phyloP scores from a whole-genome alignment of 805 yeast species.

The Ogataea paraovalis region DNA sequence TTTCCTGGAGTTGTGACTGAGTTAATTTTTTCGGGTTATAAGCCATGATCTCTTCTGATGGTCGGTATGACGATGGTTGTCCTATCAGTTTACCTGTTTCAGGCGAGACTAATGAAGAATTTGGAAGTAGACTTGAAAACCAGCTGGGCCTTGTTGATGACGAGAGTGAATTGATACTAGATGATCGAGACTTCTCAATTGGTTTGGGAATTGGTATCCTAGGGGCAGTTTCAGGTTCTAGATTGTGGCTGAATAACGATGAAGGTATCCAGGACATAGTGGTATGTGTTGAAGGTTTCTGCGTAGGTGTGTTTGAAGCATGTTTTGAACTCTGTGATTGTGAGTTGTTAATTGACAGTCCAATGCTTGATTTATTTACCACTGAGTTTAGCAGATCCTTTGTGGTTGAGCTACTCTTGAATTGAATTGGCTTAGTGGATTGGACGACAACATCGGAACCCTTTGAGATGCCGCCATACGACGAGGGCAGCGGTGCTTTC shows the following conservation, averaged over 20 bases:
- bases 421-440: not conserved
- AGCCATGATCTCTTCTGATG: conserved; percentile 3
- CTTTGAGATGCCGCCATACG: conserved; percentile 2
- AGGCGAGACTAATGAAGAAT: conserved; percentile 27
- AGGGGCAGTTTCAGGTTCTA: not conserved
- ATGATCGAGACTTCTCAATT: not conserved
- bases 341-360: not conserved
- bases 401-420: conserved; percentile 5
- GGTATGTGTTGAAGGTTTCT: not conserved
- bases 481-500: conserved; percentile 19
- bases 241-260: conserved; percentile 1
- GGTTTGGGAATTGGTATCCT: not conserved
- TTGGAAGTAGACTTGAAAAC: conserved; percentile 29
- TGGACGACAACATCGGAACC: conserved; percentile 2
- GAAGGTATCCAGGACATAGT: conserved; percentile 7
- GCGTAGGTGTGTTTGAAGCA: not conserved
- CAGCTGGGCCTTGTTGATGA: conserved; percentile 16
- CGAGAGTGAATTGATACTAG: not conserved
- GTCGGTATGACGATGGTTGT: conserved; percentile 18
- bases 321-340: not conserved
- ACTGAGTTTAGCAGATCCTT: conserved; percentile 13
- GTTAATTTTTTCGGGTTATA: not conserved
- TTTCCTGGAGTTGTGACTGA: not conserved
- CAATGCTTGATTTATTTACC: conserved; percentile 1
- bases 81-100: conserved; percentile 31